Evolutionary conservation across 2,329 filamentous ascomycete species (phyloP).

Genomic region (Aureobasidium sp.): DNA sequence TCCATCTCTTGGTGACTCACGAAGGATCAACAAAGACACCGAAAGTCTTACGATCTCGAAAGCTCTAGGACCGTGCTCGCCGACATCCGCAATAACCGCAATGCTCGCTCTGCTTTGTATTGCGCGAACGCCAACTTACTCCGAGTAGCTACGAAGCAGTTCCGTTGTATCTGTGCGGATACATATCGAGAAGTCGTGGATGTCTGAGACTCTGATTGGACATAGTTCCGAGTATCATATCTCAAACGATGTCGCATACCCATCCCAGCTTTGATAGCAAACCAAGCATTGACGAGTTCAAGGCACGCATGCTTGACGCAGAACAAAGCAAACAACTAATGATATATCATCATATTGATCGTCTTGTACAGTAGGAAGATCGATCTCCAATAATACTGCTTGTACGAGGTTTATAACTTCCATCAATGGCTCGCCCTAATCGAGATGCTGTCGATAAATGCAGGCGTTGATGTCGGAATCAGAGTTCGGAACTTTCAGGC

Average conservation of each 20-base stretch:
- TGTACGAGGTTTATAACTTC: background rate
- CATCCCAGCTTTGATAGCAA: too few species aligned
- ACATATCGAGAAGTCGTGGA: background rate
- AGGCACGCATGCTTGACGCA: background rate
- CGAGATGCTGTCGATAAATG: background rate
- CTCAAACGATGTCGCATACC: background rate
- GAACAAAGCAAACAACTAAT: background rate
- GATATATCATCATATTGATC: background rate
- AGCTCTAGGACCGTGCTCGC: background rate
- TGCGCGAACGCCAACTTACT: background rate
- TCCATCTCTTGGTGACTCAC: background rate
- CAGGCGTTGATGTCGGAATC: background rate
- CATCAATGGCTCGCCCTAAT: background rate
- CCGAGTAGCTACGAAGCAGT: too few species aligned
- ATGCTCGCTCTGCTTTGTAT: background rate
- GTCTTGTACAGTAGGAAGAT: background rate
- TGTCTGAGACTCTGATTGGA: background rate
- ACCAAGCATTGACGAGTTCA: background rate
- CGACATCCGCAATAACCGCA: background rate
- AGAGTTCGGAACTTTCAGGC: conserved; percentile 1
- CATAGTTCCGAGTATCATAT: background rate
- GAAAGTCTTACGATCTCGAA: background rate
- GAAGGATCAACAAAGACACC: background rate
- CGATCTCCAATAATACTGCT: background rate
- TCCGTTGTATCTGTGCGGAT: background rate